A percentile compares a stretch with the other conserved stretches of the same genome.
These are phyloP conservation scores for Dryas integrifolia DNA, from an alignment of 331 rosid genomes.

Conservation along the genomic window DNA sequence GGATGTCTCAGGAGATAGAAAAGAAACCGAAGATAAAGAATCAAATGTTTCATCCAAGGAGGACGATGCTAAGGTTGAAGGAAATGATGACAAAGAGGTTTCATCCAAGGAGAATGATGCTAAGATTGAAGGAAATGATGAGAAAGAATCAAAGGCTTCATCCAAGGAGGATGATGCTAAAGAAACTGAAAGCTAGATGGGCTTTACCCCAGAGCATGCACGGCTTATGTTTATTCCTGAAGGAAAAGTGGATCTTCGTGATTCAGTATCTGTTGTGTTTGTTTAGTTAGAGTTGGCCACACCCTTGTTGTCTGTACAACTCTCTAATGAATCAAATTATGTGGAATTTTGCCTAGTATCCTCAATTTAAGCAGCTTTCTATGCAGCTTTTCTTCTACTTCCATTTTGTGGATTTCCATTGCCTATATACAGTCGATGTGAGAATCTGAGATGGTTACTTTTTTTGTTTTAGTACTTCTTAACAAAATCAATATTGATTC, in stretches of 20 bases:
- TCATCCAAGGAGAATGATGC: conserved; percentile 28
- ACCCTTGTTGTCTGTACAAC: conserved; percentile 24
- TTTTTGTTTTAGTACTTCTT: neutral
- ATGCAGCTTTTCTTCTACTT: neutral
- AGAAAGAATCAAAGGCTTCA: conserved; percentile 21
- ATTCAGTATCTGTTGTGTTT: neutral
- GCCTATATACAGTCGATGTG: neutral
- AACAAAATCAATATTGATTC: neutral
- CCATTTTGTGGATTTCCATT: neutral
- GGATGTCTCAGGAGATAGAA: conserved; percentile 48
- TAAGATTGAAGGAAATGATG: conserved; percentile 14
- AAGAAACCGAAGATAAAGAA: conserved; percentile 27
- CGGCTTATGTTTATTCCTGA: conserved; percentile 25
- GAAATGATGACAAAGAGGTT: conserved; percentile 12
- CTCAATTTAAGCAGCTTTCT: conserved; percentile 15
- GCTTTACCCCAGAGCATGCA: conserved; percentile 12
- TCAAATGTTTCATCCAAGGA: neutral
- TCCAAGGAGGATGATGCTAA: conserved; percentile 32
- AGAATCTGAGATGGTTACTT: neutral
- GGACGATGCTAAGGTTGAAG: conserved; percentile 30
- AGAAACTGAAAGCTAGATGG: conserved; percentile 39
- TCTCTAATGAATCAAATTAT: conserved; percentile 18
- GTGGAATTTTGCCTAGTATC: conserved; percentile 18
- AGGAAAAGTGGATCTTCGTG: conserved; percentile 17
- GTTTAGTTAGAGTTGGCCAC: conserved; percentile 21